These are phyloP conservation scores for Phytophthora quininea DNA, from an alignment of 352 stramenopile species.

Conservation along the genomic window DNA sequence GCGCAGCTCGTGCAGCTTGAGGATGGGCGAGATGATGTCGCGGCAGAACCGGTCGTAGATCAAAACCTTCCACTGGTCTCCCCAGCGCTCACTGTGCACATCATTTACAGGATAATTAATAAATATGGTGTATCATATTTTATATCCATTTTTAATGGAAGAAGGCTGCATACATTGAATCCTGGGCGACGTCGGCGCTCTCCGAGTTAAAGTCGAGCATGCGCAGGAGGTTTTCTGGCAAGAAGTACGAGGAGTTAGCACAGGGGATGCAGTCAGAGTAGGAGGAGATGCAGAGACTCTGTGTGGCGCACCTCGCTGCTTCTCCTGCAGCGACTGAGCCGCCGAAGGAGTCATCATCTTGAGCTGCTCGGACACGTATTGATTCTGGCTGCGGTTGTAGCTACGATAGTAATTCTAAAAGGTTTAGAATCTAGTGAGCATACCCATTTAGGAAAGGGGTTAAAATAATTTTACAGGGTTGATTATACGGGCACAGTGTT, in stretches of 20 bases:
- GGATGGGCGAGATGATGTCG: constrained; percentile 97
- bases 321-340: constrained; percentile 74
- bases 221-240: constrained; percentile 73
- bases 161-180: constrained; percentile 36
- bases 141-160: not conserved
- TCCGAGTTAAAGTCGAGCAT: constrained; percentile 90
- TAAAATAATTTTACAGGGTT: no score
- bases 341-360: constrained; percentile 45
- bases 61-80: constrained; percentile 95
- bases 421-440: not conserved
- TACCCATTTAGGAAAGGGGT: not conserved
- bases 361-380: constrained; percentile 15
- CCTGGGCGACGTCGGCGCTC: constrained; percentile 41
- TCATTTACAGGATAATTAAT: constrained; percentile 1
- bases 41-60: constrained; percentile 97
- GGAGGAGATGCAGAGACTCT: not conserved
- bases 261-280: not conserved
- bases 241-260: not conserved
- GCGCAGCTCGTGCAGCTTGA: constrained; percentile 97
- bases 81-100: constrained; percentile 65
- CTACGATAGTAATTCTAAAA: not conserved
- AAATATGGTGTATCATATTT: not conserved
- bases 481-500: no score
- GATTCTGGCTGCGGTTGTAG: not conserved
- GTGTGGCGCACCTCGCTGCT: constrained; percentile 68